Base-by-base conservation (phyloP, 805 yeast genomes). In the Starmera dryadoides region DNA sequence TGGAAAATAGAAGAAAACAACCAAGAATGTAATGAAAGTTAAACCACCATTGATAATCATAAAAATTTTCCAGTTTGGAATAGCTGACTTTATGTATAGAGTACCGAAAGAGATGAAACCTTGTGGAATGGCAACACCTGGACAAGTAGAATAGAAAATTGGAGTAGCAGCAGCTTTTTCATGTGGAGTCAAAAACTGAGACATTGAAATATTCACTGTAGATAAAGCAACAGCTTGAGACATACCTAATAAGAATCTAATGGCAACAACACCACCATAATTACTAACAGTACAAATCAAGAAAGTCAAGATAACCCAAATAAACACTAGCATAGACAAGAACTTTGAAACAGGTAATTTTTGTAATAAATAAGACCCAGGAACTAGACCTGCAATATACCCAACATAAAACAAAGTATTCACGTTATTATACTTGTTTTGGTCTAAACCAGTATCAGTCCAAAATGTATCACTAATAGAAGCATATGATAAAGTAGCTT, bases 21-120 rank as follows among this genome's bases (percentile, higher is more conserved):
- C 34, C 4, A 52, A 17, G 3, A 59, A 42, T 26, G 59, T 41
- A 15, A 60, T 17, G 4, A 71, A 49, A 1, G 79, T 69, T 20
- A 71, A 46, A 16, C 68, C 64, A 30, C 77, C 81, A 35, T 64
- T 62, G 26, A 72, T 62, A 21, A 73, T 58, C 50, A 65, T 65
- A 37, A 72, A 60, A 4, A 73, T 44, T 41, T 69, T 64, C 78
- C 79, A 77, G 11, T n/a, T n/a, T n/a, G 48, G 38, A 11, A 46
- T 42, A 5, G 47, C 30, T 2, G 32, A 6, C 10, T 47, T 34
- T n/a, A 31, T 28, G 23, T 42, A 40, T 25, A 45, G 31, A 14
- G 46, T 34, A 31, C 53, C 53, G 40, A 44, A 47, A 3, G 60
- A 49, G 15, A 65, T 57, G 38, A 66, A 64, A 7, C 66, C 69